Evolutionary conservation across 176 grass and related monocot species (phyloP).

Genomic region (Triticum turgidum): DNA sequence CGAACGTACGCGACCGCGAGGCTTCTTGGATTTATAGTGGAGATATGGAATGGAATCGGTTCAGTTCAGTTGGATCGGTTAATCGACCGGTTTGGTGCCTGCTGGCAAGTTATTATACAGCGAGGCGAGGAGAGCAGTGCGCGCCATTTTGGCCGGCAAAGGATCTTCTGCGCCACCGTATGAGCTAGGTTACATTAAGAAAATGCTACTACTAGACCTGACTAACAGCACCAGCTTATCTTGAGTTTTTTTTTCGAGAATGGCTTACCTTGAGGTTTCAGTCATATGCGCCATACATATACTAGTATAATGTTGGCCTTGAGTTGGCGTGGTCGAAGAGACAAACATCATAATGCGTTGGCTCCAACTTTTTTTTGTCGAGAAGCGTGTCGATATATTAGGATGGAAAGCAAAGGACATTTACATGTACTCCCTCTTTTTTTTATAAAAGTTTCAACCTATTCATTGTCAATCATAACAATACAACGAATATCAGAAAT

Average conservation of each 20-base stretch:
- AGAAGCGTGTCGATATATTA: too few relatives aligned
- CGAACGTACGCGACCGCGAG: not conserved
- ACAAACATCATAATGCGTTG: not conserved
- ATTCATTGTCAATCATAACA: too few relatives aligned
- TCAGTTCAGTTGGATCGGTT: not conserved
- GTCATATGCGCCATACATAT: not conserved
- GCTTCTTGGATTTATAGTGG: constrained; percentile 5
- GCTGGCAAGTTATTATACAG: not conserved
- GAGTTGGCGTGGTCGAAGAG: not conserved
- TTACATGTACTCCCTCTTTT: too few relatives aligned
- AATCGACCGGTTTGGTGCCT: not conserved
- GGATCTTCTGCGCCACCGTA: constrained; percentile 26
- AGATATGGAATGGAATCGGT: not conserved
- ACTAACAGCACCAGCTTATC: too few relatives aligned
- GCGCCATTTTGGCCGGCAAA: constrained; percentile 1
- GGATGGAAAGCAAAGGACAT: too few relatives aligned
- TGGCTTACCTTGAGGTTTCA: not conserved
- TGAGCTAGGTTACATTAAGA: constrained; percentile 1
- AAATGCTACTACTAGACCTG: not conserved
- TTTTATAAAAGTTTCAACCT: too few relatives aligned
- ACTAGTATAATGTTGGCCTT: not conserved
- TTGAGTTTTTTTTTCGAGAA: too few relatives aligned
- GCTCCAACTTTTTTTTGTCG: not conserved
- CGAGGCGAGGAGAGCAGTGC: not conserved
- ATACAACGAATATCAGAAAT: too few relatives aligned